These are phyloP conservation scores for Phanerochaete carnosa DNA, from an alignment of 768 basidiomycete genomes.

Conservation along the genomic window DNA sequence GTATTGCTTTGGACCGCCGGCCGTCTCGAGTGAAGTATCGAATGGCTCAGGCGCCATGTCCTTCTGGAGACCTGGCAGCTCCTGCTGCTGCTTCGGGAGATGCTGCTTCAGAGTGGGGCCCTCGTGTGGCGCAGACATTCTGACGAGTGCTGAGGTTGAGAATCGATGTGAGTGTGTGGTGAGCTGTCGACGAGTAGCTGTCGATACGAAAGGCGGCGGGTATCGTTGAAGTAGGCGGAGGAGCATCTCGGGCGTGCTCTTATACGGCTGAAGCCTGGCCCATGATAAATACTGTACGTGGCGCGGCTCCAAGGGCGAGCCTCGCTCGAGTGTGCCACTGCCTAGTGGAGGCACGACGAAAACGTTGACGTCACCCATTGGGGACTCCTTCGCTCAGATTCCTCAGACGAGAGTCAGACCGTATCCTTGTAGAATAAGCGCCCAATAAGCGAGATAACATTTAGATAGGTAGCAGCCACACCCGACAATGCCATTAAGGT, in stretches of 20 bases:
- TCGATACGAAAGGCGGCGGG: background rate
- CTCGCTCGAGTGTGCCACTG: background rate
- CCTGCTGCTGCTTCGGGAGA: slow-evolving; percentile 37
- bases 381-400: background rate
- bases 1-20: slow-evolving; percentile 47
- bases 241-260: slow-evolving; percentile 3
- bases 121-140: slow-evolving; percentile 14
- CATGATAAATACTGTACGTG: background rate
- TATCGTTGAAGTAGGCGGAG: background rate
- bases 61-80: slow-evolving; percentile 46
- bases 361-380: background rate
- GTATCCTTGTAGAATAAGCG: no score
- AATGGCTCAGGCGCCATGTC: slow-evolving; percentile 40
- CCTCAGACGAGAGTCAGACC: no score
- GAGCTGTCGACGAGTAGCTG: background rate
- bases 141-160: background rate
- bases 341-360: background rate
- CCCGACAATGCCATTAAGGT: no score
- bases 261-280: background rate
- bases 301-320: background rate
- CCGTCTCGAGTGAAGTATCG: slow-evolving; percentile 46
- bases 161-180: background rate
- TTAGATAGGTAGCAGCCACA: no score
- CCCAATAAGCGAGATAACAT: no score
- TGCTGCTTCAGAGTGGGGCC: slow-evolving; percentile 22